Evolutionary conservation across 345 rosid genomes (phyloP), one percentile per base, ranked within the genome.

Genomic region (Leavenworthia alabamica): DNA sequence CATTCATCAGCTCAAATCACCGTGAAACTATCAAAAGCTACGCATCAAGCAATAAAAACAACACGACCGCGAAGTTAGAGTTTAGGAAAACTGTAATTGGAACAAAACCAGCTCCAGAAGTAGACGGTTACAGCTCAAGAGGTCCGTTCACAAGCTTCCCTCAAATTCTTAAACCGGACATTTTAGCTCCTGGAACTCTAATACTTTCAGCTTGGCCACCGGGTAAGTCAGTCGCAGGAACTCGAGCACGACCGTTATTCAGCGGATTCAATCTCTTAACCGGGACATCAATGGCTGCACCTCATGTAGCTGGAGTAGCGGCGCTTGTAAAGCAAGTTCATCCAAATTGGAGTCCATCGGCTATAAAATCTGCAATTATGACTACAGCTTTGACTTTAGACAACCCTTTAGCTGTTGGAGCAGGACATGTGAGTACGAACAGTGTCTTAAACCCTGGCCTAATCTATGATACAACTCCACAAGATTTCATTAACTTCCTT

Each of bases 221-320:
- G 8, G 27, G 14, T 17, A 60, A 37, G 2, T 47, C 50, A 42
- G 43, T 5, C 1, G 3, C 39, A 3, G 36, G 54, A 12, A 66
- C 71, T 28, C 0, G 54, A 26, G n/a, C 66, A 16, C 40, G 40
- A 8, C 15, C 40, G 0, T 39, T 77, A 29, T 70, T 68, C 11
- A 63, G 68, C 26, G 63, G 68, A 10, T 79, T 75, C 69, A 76
- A 73, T 49, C 45, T 83, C 53, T 36, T 75, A 4, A 77, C 82
- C 4, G 86, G 86, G 11, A 81, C 89, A 23, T 83, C 89, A 39
- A 83, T 83, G 89, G 78, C 82, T 49, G 58, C 77, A 20, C 86
- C 86, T 10, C 89, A 81, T 46, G 82, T 70, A 20, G 71, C 89
- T 20, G 83, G 82, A 16, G 72, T 81, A 2, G 86, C 83, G 0